Evolutionary conservation across 495 filamentous ascomycete species (phyloP), one percentile per base, ranked within the genome.

Genomic region (Talaromyces liani): DNA sequence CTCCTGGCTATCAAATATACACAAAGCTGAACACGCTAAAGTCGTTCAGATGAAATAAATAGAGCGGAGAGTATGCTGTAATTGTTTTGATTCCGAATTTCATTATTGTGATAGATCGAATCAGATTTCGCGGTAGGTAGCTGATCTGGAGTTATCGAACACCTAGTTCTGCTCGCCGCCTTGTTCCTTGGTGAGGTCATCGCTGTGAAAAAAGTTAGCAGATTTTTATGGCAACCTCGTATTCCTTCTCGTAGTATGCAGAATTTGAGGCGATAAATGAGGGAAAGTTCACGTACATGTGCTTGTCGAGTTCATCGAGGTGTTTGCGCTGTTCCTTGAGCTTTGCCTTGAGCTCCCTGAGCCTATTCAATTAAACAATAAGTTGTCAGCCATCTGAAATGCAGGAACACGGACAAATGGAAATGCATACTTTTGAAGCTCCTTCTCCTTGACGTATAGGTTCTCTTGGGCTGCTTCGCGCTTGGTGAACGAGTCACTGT

Each of bases 401-500:
- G n/a, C 10, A 45, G 22, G 34, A 36, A 34, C 47, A 72, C 53
- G 20, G 12, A 56, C 16, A 2, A 9, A 56, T 12, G 7, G 53
- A 56, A 27, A 27, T 6, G 4, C 73, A 63, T 72, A 88, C 90
- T 97, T 97, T 78, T 89, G 84, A 74, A 85, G 80, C 84, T 99
- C 94, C 69, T 89, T 87, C 80, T 90, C 79, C 60, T 84, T 80
- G 76, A 99, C 90, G 79, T 90, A 88, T 66, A 83, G 82, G 71
- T 90, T 86, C 78, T 99, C 94, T 72, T 81, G 82, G 64, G 93
- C 93, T 66, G 87, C 87, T 79, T 99, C 94, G 68, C 94, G 91
- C 73, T 87, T 86, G 72, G 88, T 88, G 84, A 97, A 99, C 58
- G 88, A 82, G 73, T 99, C 94, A 64, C 93, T 93, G 65, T 63